Evolutionary conservation across 192 early-diverging fungal genomes (phyloP).

Genomic region (Kappamyces sp.): DNA sequence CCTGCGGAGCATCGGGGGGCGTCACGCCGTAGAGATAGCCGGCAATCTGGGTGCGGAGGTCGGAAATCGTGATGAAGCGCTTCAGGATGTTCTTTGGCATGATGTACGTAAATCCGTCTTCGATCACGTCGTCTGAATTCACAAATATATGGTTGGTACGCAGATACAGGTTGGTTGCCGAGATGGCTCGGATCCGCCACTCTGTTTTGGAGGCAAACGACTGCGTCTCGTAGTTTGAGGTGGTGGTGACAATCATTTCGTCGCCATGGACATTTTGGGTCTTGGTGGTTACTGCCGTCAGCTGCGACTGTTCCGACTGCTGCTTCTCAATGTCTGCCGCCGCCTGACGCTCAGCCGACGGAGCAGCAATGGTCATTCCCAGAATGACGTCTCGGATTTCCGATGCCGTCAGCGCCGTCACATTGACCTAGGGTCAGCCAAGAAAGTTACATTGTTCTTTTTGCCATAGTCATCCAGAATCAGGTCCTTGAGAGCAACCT

Average conservation of each 20-base stretch:
- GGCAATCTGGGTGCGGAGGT: constrained; percentile 92
- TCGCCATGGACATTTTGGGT: constrained; percentile 97
- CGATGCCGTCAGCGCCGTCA: constrained; percentile 89
- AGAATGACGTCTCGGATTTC: constrained; percentile 99
- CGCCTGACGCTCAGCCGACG: constrained; percentile 91
- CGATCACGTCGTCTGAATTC: constrained; percentile 90
- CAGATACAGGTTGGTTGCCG: constrained; percentile 89
- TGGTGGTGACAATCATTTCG: constrained; percentile 97
- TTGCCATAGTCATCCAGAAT: constrained; percentile 98
- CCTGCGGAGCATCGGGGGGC: constrained; percentile 80
- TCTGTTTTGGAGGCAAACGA: constrained; percentile 98
- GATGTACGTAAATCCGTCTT: constrained; percentile 91
- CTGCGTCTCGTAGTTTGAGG: constrained; percentile 93
- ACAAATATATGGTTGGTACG: constrained; percentile 97
- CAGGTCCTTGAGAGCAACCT: constrained; percentile 91
- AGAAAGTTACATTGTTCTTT: constrained; percentile 76
- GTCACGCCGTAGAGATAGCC: constrained; percentile 92
- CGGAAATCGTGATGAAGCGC: constrained; percentile 91
- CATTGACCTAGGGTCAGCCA: constrained; percentile 63
- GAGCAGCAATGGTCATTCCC: constrained; percentile 98
- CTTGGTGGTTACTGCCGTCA: constrained; percentile 93
- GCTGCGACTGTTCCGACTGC: constrained; percentile 82
- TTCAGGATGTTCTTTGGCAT: constrained; percentile 97
- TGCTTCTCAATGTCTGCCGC: constrained; percentile 98
- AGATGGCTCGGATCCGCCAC: constrained; percentile 97